Evolutionary conservation across 2,329 filamentous ascomycete genomes (phyloP), one percentile per base, ranked within the genome.

Genomic region (Penicillium sp.): DNA sequence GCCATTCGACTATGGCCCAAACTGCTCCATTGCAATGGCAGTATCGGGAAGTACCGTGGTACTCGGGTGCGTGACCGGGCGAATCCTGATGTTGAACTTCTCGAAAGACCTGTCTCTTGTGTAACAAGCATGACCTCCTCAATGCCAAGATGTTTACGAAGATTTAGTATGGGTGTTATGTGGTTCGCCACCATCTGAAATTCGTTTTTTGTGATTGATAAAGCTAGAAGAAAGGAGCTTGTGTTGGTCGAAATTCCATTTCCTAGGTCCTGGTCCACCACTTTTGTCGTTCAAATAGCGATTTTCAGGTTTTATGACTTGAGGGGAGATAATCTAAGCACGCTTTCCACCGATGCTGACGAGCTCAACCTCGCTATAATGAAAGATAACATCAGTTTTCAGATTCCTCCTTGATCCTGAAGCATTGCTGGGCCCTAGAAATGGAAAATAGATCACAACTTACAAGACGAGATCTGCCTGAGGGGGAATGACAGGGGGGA

Each of bases 391-490:
- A 23, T 49, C 13, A 49, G 46, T 9, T 39, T n/a, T 6, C 2
- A 2, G 1, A 39, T 39, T 10, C 35, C 35, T 4, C 7, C n/a
- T 19, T n/a, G n/a, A 19, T 3, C 10, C 21, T 21, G 2, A 35
- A 35, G 3, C 44, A 11, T 26, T n/a, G 23, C 10, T 21, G 16
- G 5, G 27, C 19, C 19, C 2, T 10, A 19, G 8, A 19, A 39
- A 4, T 19, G 4, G n/a, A 19, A 11, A 26, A n/a, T 44, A 19
- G 21, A 27, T 10, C 27, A 45, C 1, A 13, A 85, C 90, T 83
- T 83, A 95, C 91, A 96, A 96, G 79, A 96, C 83, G 61, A 96
- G 83, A 64, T 83, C 86, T n/a, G 91, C 80, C 68, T 88, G 85
- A 39, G 87, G 77, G 60, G 92, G 92, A 62, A 96, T 96, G 69